These are phyloP conservation scores for Phytophthora pseudosyringae DNA, from an alignment of 352 stramenopile species.

Conservation along the genomic window DNA sequence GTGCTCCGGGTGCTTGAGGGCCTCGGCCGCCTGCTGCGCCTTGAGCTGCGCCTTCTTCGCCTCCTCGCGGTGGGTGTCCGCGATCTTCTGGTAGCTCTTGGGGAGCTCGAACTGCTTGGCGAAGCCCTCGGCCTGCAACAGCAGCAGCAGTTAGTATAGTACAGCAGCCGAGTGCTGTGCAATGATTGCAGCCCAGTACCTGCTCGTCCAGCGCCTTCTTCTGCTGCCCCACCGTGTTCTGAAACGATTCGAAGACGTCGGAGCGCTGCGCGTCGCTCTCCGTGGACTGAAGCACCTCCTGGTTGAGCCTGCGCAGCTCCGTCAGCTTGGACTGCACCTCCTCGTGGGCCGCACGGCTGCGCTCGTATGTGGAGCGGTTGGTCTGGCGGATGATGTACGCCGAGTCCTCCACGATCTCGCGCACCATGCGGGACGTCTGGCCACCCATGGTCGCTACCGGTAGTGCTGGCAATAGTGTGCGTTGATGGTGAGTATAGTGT, in stretches of 20 bases:
- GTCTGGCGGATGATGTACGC: conserved; percentile 84
- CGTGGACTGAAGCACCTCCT: conserved; percentile 66
- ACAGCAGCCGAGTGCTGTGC: background rate
- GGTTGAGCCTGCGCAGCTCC: conserved; percentile 60
- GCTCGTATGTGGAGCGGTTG: conserved; percentile 70
- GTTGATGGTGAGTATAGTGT: background rate
- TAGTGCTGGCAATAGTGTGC: background rate
- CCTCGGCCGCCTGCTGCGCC: conserved; percentile 12
- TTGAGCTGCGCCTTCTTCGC: conserved; percentile 11
- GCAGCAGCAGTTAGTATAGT: conserved; percentile 5
- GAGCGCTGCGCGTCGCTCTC: conserved; percentile 58
- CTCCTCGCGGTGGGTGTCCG: conserved; percentile 52
- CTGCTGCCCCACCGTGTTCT: conserved; percentile 51
- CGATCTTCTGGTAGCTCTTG: conserved; percentile 73
- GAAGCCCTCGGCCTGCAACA: conserved; percentile 60
- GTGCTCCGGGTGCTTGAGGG: conserved; percentile 20
- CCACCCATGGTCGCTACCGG: conserved; percentile 57
- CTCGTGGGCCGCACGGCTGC: conserved; percentile 53
- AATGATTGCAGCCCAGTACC: conserved; percentile 31
- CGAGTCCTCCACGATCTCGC: conserved; percentile 80
- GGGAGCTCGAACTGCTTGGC: conserved; percentile 81
- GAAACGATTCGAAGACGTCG: conserved; percentile 66
- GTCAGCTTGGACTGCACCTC: conserved; percentile 71
- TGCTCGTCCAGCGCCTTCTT: conserved; percentile 74
- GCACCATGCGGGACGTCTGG: conserved; percentile 82